A percentile compares a stretch with the other conserved stretches of the same genome.
Evolutionary conservation across 768 basidiomycete species (phyloP).

Genomic region (Tricholoma bakamatsutake): DNA sequence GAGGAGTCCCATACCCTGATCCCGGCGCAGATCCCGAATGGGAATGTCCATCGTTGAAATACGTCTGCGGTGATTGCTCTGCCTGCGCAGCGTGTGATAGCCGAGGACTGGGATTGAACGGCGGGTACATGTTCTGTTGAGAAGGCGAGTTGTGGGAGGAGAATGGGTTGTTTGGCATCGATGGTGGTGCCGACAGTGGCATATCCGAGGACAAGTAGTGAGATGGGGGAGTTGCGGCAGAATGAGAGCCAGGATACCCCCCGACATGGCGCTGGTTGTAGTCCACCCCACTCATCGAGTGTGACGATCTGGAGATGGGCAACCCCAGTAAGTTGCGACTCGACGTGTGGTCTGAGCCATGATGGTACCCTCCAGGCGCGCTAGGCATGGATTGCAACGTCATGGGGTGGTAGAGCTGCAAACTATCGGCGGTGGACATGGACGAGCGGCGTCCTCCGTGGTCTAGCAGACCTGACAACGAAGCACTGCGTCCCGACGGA

Average conservation of each 20-base stretch:
- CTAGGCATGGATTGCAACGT: constrained; percentile 58
- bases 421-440: constrained; percentile 58
- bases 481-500: constrained; percentile 37
- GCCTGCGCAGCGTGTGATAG: constrained; percentile 20
- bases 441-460: constrained; percentile 52
- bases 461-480: constrained; percentile 36
- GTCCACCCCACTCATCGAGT: constrained; percentile 29
- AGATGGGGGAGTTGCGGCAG: constrained; percentile 29
- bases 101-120: constrained; percentile 31
- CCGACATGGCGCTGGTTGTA: constrained; percentile 34
- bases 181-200: constrained; percentile 48
- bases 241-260: constrained; percentile 35
- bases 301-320: constrained; percentile 29
- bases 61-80: constrained; percentile 22
- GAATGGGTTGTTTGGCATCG: constrained; percentile 41
- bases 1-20: constrained; percentile 42
- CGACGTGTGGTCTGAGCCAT: constrained; percentile 36
- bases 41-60: constrained; percentile 32
- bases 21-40: constrained; percentile 38
- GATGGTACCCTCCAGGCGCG: constrained; percentile 29
- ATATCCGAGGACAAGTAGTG: constrained; percentile 37
- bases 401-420: constrained; percentile 78
- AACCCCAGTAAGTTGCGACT: constrained; percentile 43
- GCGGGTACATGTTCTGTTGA: constrained; percentile 30
- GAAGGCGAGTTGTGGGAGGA: constrained; percentile 24